phyloP scores from a whole-genome alignment of 257 asterid species.

The Solanum stenotomum region DNA sequence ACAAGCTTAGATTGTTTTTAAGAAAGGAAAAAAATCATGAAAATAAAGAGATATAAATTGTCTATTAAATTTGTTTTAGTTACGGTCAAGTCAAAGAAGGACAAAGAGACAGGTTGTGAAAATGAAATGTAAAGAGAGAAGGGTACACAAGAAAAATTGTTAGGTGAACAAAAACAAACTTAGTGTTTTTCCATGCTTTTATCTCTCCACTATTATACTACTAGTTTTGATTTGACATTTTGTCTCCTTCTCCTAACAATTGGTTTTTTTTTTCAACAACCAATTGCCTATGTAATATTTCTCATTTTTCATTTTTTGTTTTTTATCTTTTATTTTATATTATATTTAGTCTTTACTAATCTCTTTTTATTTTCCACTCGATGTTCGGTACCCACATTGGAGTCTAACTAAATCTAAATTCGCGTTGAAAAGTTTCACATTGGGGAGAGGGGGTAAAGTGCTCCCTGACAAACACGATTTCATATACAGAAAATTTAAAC shows the following conservation, averaged over 20 bases:
- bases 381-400: rapidly evolving
- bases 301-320: background rate
- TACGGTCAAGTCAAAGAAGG: background rate
- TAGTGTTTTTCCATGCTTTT: background rate
- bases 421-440: background rate
- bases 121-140: background rate
- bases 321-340: background rate
- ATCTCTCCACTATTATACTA: background rate
- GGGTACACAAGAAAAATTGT: background rate
- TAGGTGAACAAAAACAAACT: background rate
- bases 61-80: background rate
- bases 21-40: background rate
- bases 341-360: no score
- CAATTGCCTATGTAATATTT: background rate
- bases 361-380: no score
- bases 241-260: background rate
- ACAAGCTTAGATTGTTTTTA: background rate
- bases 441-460: background rate
- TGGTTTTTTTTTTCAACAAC: background rate
- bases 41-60: background rate
- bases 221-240: background rate
- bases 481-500: no score
- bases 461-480: background rate
- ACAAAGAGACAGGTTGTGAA: background rate
- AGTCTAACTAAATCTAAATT: no score